Evolutionary conservation across 257 asterid species (phyloP), one percentile per base, ranked within the genome.

Genomic region (Solanum neorickii): DNA sequence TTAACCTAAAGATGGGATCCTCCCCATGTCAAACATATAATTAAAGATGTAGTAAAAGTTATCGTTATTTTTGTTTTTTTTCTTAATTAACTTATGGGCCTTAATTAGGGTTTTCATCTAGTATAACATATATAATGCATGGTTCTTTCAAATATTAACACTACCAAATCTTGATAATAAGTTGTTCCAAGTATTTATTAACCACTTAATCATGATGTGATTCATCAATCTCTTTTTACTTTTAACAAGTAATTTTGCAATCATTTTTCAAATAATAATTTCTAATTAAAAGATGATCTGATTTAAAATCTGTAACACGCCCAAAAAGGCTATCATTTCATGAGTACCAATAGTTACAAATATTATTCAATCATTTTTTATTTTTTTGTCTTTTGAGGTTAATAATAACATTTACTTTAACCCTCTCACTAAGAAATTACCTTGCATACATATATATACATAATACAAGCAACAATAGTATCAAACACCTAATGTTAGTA

Each of bases 1-100:
- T 91, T 88, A 92, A 90, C 91, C 92, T 87, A 92, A 91, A 65
- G 84, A 87, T 87, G n/a, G 89, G 87, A 92, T 92, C 90, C 88
- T 87, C 90, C 88, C 89, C 92, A 86, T 90, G 77, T 86, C 91
- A 74, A 89, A 87, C 76, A 83, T 66, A 68, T 66, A 68, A 59
- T 59, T 59, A 21, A 39, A 86, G 46, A 87, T 59, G 59, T 59
- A 88, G 59, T 59, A 88, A 87, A 90, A 56, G 87, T 44, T 21
- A 89, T 86, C n/a, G 87, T 88, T 88, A 80, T 86, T 83, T 25
- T 60, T 3, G 33, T 31, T 31, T 86, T 83, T 82, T 41, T 15
- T 29, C 12, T 8, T 69, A 52, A 41, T 82, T 73, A 68, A 65
- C 16, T 42, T 49, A 60, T 74, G 44, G 33, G 14, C 5, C 82